A percentile compares a stretch with the other conserved stretches of the same genome.
phyloP scores from a whole-genome alignment of 2,329 filamentous ascomycete species.

The Domatiomyces globalis region DNA sequence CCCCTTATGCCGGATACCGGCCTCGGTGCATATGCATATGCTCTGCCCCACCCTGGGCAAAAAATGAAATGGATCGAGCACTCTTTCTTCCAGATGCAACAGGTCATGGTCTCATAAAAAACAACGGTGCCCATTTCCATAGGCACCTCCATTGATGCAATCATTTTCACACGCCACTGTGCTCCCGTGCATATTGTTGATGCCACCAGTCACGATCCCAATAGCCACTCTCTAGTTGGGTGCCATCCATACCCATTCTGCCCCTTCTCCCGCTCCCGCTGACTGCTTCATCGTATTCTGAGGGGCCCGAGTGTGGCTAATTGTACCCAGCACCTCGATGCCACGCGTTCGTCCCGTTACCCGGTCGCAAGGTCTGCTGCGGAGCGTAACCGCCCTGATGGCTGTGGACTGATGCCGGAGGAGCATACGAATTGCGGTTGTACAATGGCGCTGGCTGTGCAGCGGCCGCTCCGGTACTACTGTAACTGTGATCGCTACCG shows the following conservation, averaged over 20 bases:
- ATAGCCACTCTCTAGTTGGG: slow-evolving; percentile 12
- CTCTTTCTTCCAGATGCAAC: not conserved
- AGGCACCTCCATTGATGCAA: not conserved
- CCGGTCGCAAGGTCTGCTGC: slow-evolving; percentile 28
- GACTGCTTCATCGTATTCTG: slow-evolving; percentile 2
- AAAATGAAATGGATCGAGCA: not conserved
- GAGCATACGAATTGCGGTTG: slow-evolving; percentile 16
- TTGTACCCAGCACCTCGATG: slow-evolving; percentile 53
- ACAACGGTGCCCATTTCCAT: not conserved
- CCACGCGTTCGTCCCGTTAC: slow-evolving; percentile 47
- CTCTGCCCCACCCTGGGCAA: no score
- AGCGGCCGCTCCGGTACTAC: slow-evolving; percentile 13
- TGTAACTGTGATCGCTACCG: slow-evolving; percentile 5
- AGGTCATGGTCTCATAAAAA: not conserved
- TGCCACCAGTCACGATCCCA: slow-evolving; percentile 19
- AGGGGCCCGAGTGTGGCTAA: slow-evolving; percentile 28
- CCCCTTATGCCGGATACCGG: no score
- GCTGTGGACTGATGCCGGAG: slow-evolving; percentile 14
- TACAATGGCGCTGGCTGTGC: slow-evolving; percentile 19
- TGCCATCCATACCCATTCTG: slow-evolving; percentile 9
- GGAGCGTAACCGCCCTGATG: slow-evolving; percentile 4
- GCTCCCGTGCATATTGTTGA: slow-evolving; percentile 4
- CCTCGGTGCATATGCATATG: not conserved
- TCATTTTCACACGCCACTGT: not conserved
- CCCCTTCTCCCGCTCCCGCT: slow-evolving; percentile 7